Evolutionary conservation across 345 rosid genomes (phyloP).

Genomic region (Heritiera littoralis): DNA sequence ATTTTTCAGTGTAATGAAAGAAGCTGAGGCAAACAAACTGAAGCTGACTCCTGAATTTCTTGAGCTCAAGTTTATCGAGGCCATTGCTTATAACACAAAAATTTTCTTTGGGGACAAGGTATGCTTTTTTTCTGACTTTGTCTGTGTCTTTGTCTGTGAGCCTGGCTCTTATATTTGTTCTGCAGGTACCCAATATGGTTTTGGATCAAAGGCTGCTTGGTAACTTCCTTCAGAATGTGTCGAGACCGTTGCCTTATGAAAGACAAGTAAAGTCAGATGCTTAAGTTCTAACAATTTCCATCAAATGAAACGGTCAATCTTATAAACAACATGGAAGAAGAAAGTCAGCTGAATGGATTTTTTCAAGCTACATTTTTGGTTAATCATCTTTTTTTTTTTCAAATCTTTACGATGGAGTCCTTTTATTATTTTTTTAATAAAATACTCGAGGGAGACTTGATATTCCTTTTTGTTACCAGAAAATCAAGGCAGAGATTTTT

Average conservation of each 20-base stretch:
- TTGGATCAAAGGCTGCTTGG: conserved; percentile 87
- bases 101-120: conserved; percentile 93
- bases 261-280: conserved; percentile 10
- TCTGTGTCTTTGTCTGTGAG: neutral
- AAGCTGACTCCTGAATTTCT: conserved; percentile 91
- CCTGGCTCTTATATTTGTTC: neutral
- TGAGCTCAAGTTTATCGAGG: conserved; percentile 82
- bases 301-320: neutral
- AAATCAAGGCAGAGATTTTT: neutral
- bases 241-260: conserved; percentile 25
- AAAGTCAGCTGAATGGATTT: neutral
- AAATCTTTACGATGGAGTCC: too few species aligned
- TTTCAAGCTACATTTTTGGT: neutral
- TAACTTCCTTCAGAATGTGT: conserved; percentile 55
- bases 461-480: neutral
- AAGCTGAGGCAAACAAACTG: conserved; percentile 90
- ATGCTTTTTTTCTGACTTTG: neutral
- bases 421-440: too few species aligned
- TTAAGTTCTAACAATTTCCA: neutral
- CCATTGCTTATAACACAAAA: conserved; percentile 83
- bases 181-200: conserved; percentile 81
- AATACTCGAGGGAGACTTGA: neutral
- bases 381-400: neutral
- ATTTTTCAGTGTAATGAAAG: conserved; percentile 56
- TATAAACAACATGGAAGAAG: neutral